Percentiles rank a stretch among this genome's conserved stretches.
Conservation (phyloP, 2,329 filamentous ascomycete genomes). For the Lasiodiplodia sp. region DNA sequence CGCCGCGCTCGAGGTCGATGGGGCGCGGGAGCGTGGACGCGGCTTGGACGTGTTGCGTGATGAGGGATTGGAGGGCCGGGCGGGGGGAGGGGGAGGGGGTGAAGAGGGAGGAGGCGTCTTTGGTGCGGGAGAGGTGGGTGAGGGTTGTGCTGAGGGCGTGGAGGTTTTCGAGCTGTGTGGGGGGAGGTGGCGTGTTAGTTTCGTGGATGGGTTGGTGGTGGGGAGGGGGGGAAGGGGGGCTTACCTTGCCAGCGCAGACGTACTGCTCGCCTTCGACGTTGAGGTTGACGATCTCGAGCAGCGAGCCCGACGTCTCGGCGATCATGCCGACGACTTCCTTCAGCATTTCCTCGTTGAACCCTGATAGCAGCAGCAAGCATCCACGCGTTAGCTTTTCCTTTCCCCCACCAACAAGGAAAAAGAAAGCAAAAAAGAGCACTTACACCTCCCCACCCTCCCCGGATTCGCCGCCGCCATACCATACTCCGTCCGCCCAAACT, state of each 20-base stretch:
- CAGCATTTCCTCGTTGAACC: neutral
- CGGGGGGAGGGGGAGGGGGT: neutral
- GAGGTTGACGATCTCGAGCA: conserved; percentile 27
- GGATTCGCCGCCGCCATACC: neutral
- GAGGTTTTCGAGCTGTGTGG: neutral
- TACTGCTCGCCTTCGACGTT: conserved; percentile 27
- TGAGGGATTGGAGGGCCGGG: neutral
- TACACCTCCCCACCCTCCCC: neutral
- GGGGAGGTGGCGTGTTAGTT: neutral
- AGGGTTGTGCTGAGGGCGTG: neutral
- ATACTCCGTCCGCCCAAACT: neutral
- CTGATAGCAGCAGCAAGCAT: neutral
- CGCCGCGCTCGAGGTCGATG: conserved; percentile 33
- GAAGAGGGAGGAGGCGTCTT: neutral
- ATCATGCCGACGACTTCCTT: neutral
- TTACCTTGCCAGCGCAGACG: conserved; percentile 17
- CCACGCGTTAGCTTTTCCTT: too few relatives aligned
- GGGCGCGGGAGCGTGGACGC: neutral
- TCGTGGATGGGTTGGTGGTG: neutral
- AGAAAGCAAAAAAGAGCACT: neutral
- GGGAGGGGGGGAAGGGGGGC: neutral
- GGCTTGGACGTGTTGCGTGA: neutral
- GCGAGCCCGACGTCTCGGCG: neutral
- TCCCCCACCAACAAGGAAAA: too few relatives aligned
- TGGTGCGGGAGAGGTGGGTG: neutral